phyloP scores from a whole-genome alignment of 2,329 filamentous ascomycete species.

The Triangularia verruculosa region DNA sequence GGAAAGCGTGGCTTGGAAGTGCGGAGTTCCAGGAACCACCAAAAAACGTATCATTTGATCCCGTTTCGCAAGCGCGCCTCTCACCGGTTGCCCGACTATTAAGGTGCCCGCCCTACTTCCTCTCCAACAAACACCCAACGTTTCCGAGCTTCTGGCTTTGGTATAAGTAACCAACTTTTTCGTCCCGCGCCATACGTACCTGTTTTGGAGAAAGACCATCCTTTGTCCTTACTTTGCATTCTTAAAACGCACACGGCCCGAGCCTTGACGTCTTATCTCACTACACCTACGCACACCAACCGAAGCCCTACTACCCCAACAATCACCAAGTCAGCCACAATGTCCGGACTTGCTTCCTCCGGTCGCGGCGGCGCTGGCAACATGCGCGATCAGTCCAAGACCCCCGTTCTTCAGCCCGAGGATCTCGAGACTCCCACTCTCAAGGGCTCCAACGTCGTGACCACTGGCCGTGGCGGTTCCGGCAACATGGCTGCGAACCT shows the following conservation, averaged over 20 bases:
- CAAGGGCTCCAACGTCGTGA: slow-evolving; percentile 74
- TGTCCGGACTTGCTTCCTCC: slow-evolving; percentile 41
- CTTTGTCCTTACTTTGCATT: background rate
- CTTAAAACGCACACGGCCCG: background rate
- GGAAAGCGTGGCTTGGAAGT: slow-evolving; percentile 10
- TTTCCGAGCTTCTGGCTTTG: background rate
- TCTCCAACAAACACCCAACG: background rate
- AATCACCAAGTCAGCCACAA: background rate
- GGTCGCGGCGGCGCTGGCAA: slow-evolving; percentile 79
- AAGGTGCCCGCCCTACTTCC: background rate
- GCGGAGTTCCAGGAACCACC: slow-evolving; percentile 4
- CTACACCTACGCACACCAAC: background rate
- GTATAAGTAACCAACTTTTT: background rate
- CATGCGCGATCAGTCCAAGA: slow-evolving; percentile 55
- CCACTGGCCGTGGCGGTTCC: slow-evolving; percentile 82
- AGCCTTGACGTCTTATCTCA: background rate
- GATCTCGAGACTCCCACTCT: slow-evolving; percentile 80
- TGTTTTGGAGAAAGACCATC: background rate
- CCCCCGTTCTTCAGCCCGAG: slow-evolving; percentile 48
- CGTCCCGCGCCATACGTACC: background rate
- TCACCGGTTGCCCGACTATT: slow-evolving; percentile 5
- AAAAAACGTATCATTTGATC: slow-evolving; percentile 1
- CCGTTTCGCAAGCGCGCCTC: background rate
- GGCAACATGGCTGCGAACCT: slow-evolving; percentile 81
- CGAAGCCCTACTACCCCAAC: background rate